Evolutionary conservation across 2,329 filamentous ascomycete species (phyloP).

Genomic region (Aschersonia sp.): DNA sequence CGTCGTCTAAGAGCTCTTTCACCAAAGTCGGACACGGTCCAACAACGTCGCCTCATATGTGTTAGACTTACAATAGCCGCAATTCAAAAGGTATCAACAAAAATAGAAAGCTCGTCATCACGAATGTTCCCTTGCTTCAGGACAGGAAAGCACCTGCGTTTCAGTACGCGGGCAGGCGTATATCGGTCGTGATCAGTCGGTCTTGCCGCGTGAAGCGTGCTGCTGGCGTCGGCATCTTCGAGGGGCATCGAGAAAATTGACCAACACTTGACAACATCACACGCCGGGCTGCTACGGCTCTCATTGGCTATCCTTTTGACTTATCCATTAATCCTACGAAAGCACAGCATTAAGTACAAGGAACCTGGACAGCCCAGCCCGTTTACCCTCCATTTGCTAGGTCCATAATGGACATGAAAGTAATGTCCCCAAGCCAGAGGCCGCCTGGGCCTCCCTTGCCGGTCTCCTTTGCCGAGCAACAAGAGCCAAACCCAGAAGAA

Average conservation of each 20-base stretch:
- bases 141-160: too few species aligned
- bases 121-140: too few species aligned
- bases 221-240: too few species aligned
- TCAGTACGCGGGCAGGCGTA: too few species aligned
- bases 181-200: too few species aligned
- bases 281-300: not conserved
- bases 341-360: constrained; percentile 1
- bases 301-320: not conserved
- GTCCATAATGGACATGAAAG: not conserved
- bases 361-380: constrained; percentile 2
- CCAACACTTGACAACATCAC: not conserved
- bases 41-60: too few species aligned
- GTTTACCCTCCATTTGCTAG: not conserved
- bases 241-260: not conserved
- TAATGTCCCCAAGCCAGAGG: constrained; percentile 8
- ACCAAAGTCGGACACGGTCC: too few species aligned
- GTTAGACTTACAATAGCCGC: too few species aligned
- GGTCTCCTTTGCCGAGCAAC: constrained; percentile 3
- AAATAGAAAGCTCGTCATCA: too few species aligned
- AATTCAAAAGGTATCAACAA: too few species aligned
- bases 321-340: not conserved
- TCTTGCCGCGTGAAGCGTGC: too few species aligned
- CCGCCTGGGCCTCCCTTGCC: constrained; percentile 16
- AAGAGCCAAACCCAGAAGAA: constrained; percentile 3
- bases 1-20: too few species aligned